Percentiles rank a stretch among this genome's conserved stretches.
Evolutionary conservation across 192 early-diverging fungal species (phyloP).

Genomic region (Phycomyces blakesleeanus): DNA sequence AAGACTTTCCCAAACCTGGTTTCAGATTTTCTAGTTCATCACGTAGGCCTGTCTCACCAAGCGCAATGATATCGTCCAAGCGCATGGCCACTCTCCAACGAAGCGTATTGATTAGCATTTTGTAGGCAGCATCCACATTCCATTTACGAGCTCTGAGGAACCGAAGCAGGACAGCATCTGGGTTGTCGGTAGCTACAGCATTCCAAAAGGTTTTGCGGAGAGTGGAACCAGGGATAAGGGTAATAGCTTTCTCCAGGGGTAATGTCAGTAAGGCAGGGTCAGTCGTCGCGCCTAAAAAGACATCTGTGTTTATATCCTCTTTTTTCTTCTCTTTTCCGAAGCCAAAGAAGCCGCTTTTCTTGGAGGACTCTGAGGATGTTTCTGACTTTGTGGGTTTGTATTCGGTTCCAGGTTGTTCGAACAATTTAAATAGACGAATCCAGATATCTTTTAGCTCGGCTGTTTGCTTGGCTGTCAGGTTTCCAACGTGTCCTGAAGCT

Average conservation of each 20-base stretch:
- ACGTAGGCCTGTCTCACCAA: conserved; percentile 38
- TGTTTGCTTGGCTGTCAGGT: conserved; percentile 42
- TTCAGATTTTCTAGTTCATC: conserved; percentile 37
- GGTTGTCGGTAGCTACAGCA: conserved; percentile 59
- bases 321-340: conserved; percentile 1
- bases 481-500: conserved; percentile 24
- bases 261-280: conserved; percentile 1
- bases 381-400: too few species aligned
- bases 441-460: conserved; percentile 43
- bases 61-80: conserved; percentile 42
- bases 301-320: background rate
- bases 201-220: conserved; percentile 61
- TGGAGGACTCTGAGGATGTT: background rate
- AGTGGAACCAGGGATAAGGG: conserved; percentile 12
- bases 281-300: conserved; percentile 12
- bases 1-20: conserved; percentile 29
- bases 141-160: conserved; percentile 90
- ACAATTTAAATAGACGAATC: conserved; percentile 37
- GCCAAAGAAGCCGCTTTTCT: conserved; percentile 12
- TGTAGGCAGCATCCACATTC: conserved; percentile 69
- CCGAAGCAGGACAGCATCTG: conserved; percentile 71
- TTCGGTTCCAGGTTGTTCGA: conserved; percentile 20
- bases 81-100: conserved; percentile 66
- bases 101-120: conserved; percentile 66
- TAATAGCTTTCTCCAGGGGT: conserved; percentile 25